Evolutionary conservation across 1,284 basidiomycete genomes (phyloP).

Genomic region (Naganishia cerealis): DNA sequence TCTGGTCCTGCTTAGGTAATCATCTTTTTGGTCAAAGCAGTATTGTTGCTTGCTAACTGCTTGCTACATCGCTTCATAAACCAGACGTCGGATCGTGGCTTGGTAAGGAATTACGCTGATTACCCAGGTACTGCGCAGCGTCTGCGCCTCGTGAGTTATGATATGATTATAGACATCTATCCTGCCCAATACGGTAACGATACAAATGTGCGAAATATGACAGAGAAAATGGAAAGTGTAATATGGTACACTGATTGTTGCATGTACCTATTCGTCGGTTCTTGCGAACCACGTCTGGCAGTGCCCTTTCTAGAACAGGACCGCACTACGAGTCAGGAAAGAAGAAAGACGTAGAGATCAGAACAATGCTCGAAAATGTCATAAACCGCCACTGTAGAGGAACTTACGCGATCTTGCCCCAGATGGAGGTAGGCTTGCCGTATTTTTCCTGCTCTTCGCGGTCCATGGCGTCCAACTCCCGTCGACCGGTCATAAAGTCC

Average conservation of each 20-base stretch:
- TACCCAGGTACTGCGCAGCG: neutral
- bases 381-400: neutral
- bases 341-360: neutral
- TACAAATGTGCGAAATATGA: neutral
- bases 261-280: neutral
- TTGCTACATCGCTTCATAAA: too few relatives aligned
- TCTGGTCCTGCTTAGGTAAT: too few relatives aligned
- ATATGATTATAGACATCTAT: conserved; percentile 2
- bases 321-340: neutral
- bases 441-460: conserved; percentile 40
- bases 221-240: neutral
- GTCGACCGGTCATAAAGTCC: conserved; percentile 66
- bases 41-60: too few relatives aligned
- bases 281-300: neutral
- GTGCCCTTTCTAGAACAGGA: conserved; percentile 7
- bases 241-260: neutral
- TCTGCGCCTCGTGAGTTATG: neutral
- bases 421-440: conserved; percentile 18
- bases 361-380: neutral
- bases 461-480: conserved; percentile 64
- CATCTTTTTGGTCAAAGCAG: too few relatives aligned
- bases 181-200: neutral
- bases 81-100: too few relatives aligned
- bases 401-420: conserved; percentile 28
- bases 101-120: neutral